Percentiles rank a stretch among this genome's conserved stretches.
Conservation (phyloP, 2,329 filamentous ascomycete genomes). For the Penicillium hordei region DNA sequence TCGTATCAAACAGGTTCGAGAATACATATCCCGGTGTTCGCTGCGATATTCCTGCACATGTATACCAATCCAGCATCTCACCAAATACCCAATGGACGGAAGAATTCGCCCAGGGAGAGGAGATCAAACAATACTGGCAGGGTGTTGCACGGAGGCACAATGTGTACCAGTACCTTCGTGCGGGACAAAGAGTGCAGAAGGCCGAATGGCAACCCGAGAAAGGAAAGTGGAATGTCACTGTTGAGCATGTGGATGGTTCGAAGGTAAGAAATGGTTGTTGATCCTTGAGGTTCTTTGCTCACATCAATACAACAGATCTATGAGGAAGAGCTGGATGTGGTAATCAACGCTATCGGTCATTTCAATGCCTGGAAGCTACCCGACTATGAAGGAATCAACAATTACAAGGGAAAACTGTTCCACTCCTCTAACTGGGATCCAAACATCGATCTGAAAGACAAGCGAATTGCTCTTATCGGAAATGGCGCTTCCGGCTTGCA, state of each 20-base stretch:
- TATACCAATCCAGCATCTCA: conserved; percentile 67
- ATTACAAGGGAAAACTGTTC: conserved; percentile 57
- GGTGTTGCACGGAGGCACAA: conserved; percentile 62
- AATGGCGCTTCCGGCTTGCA: conserved; percentile 64
- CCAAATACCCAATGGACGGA: conserved; percentile 70
- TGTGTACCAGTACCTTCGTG: conserved; percentile 59
- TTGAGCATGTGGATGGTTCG: conserved; percentile 36
- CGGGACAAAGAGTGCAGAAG: conserved; percentile 57
- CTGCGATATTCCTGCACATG: conserved; percentile 68
- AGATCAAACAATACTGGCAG: conserved; percentile 69
- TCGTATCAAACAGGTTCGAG: conserved; percentile 34
- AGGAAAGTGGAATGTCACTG: conserved; percentile 57
- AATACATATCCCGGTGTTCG: conserved; percentile 63
- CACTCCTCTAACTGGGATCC: conserved; percentile 64
- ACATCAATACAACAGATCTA: conserved; percentile 42
- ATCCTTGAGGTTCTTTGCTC: neutral
- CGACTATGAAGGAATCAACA: conserved; percentile 57
- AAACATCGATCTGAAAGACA: conserved; percentile 51
- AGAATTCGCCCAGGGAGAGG: conserved; percentile 64
- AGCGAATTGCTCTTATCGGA: conserved; percentile 59
- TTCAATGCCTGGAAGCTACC: conserved; percentile 67
- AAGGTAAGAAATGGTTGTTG: conserved; percentile 14
- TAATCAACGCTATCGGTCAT: conserved; percentile 63
- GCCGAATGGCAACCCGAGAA: conserved; percentile 56
- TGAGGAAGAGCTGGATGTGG: conserved; percentile 57